Evolutionary conservation across 2,329 filamentous ascomycete genomes (phyloP).

Genomic region (Alternaria incomplexa): DNA sequence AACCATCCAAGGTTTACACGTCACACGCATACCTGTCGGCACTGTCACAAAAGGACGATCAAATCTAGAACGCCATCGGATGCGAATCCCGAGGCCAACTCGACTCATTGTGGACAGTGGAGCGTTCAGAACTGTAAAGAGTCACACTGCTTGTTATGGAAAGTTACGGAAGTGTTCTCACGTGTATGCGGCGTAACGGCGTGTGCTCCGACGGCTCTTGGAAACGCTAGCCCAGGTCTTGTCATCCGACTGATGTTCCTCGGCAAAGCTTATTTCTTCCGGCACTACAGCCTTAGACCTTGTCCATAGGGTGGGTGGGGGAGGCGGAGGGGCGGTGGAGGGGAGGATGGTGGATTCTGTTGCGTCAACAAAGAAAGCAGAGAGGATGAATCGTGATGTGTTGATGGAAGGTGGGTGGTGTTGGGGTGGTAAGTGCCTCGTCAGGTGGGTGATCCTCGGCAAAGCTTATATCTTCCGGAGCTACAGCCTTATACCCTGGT

Average conservation of each 20-base stretch:
- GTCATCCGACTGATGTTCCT: not conserved
- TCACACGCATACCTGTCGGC: not conserved
- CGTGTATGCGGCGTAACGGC: not conserved
- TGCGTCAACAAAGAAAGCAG: not conserved
- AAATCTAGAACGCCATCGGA: not conserved
- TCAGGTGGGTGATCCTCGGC: slow-evolving; percentile 1
- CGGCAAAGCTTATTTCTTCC: slow-evolving; percentile 16
- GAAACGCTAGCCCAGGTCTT: not conserved
- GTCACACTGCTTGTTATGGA: not conserved
- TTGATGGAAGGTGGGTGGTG: too few species aligned
- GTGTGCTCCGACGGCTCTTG: not conserved
- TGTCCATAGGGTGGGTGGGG: not conserved
- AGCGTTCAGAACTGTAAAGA: not conserved
- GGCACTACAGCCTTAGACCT: not conserved
- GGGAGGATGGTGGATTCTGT: not conserved
- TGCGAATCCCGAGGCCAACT: not conserved
- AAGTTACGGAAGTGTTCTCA: not conserved
- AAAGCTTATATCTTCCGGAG: slow-evolving; percentile 12
- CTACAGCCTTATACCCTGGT: not conserved
- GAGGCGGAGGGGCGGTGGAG: not conserved
- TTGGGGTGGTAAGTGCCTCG: not conserved
- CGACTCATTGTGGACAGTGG: not conserved
- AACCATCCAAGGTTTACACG: not conserved
- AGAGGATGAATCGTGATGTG: not conserved
- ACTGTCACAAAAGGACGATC: not conserved